Percentiles rank a stretch among this genome's conserved stretches.
phyloP scores from a whole-genome alignment of 1,139 yeast genomes.

The Saccharomyces hybrid region DNA sequence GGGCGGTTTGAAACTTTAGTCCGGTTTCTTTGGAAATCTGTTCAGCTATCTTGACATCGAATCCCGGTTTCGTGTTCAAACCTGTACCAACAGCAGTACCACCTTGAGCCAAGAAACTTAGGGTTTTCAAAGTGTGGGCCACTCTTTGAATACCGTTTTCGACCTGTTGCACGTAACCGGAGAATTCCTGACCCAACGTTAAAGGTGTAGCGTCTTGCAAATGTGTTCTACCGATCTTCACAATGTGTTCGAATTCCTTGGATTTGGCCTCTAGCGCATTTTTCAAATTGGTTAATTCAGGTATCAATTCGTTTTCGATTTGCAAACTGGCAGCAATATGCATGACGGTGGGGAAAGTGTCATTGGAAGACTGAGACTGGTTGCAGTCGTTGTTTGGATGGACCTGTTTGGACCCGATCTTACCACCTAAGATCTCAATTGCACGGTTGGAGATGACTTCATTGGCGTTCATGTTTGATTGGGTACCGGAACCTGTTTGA shows the following conservation, averaged over 20 bases:
- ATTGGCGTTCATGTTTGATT: conserved; percentile 97
- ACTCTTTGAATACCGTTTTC: conserved; percentile 85
- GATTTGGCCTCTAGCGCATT: conserved; percentile 69
- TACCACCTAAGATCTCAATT: conserved; percentile 89
- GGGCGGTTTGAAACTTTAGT: conserved; percentile 83
- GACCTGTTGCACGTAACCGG: conserved; percentile 91
- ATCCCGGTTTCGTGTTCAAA: conserved; percentile 83
- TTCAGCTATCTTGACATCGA: conserved; percentile 58
- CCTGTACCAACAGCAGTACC: conserved; percentile 99
- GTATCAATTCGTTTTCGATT: conserved; percentile 65
- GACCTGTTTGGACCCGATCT: conserved; percentile 79
- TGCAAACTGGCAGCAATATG: conserved; percentile 97
- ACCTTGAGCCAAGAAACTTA: conserved; percentile 89
- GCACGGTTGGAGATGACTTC: conserved; percentile 98
- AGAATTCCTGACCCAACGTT: conserved; percentile 95
- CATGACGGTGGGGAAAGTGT: conserved; percentile 98
- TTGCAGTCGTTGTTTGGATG: conserved; percentile 98
- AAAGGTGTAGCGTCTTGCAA: conserved; percentile 97
- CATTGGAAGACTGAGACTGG: conserved; percentile 97
- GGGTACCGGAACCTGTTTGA: conserved; percentile 99
- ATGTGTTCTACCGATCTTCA: conserved; percentile 98
- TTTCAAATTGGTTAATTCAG: conserved; percentile 69
- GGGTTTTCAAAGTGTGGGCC: conserved; percentile 64
- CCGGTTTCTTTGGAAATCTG: conserved; percentile 75
- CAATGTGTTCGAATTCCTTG: conserved; percentile 76